Evolutionary conservation across 768 basidiomycete species (phyloP).

Genomic region (Exsudoporus frostii): DNA sequence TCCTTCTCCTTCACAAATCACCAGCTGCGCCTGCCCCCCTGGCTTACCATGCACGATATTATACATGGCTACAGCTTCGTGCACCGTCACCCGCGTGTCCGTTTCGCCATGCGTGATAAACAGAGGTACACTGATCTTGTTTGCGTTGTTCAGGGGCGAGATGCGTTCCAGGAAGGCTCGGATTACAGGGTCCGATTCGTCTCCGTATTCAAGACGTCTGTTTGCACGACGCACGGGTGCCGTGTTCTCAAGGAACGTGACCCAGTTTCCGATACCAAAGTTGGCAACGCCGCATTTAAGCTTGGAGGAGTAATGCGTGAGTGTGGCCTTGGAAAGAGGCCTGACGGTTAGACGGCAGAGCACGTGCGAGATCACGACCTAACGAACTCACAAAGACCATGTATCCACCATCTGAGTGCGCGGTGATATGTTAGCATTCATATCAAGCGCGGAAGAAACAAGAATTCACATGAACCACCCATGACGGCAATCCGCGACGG

Average conservation of each 20-base stretch:
- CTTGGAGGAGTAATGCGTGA: constrained; percentile 40
- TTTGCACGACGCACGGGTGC: constrained; percentile 34
- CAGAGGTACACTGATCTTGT: constrained; percentile 36
- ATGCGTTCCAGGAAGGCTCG: constrained; percentile 38
- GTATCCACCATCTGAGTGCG: constrained; percentile 36
- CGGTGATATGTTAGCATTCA: background rate
- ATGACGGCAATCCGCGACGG: constrained; percentile 39
- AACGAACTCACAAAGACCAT: constrained; percentile 36
- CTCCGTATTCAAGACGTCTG: constrained; percentile 40
- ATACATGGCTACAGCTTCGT: constrained; percentile 39
- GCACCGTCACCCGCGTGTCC: constrained; percentile 38
- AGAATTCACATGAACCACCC: constrained; percentile 38
- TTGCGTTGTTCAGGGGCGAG: constrained; percentile 38
- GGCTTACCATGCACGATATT: constrained; percentile 25
- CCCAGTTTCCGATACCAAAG: constrained; percentile 40
- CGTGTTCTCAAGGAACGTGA: constrained; percentile 42
- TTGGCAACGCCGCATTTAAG: constrained; percentile 41
- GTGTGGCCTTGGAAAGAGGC: constrained; percentile 32
- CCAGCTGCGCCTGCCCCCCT: constrained; percentile 33
- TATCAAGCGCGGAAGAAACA: background rate
- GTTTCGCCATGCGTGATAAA: constrained; percentile 42
- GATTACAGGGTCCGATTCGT: constrained; percentile 37
- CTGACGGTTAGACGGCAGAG: background rate
- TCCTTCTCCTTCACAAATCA: constrained; percentile 41
- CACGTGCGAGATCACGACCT: background rate